Conservation (phyloP, 352 stramenopile genomes). For the Phytophthora megakarya region DNA sequence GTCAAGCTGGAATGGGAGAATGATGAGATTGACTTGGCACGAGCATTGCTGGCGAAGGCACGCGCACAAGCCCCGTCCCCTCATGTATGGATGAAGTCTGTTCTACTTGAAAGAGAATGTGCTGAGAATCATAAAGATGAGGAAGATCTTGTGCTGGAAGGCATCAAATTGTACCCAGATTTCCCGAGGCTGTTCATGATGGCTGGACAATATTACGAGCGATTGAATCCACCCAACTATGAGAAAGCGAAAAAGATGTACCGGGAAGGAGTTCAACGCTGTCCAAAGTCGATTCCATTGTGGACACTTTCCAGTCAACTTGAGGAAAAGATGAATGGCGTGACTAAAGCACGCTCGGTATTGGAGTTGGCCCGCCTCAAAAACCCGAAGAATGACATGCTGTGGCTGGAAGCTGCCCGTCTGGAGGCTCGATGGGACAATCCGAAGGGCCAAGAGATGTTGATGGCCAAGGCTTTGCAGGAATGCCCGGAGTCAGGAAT, state of each 20-base stretch:
- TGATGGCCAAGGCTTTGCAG: constrained; percentile 97
- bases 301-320: constrained; percentile 95
- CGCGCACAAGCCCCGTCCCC: constrained; percentile 85
- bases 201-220: constrained; percentile 93
- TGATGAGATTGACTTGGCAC: constrained; percentile 94
- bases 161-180: constrained; percentile 88
- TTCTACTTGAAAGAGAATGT: constrained; percentile 95
- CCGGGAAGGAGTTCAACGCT: constrained; percentile 91
- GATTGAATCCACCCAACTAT: constrained; percentile 51
- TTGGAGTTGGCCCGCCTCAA: constrained; percentile 96
- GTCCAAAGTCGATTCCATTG: constrained; percentile 92
- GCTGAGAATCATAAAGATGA: constrained; percentile 58
- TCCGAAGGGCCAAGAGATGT: constrained; percentile 93
- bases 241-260: constrained; percentile 92
- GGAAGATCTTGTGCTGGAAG: constrained; percentile 91
- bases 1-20: constrained; percentile 99
- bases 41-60: constrained; percentile 79
- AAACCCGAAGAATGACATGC: constrained; percentile 91
- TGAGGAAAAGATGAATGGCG: constrained; percentile 90
- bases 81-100: constrained; percentile 98
- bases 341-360: constrained; percentile 96
- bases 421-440: constrained; percentile 94
- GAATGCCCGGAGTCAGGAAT: constrained; percentile 96
- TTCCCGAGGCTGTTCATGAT: constrained; percentile 99
- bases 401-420: constrained; percentile 97